Percentiles rank a stretch among this genome's conserved stretches.
Evolutionary conservation across 495 filamentous ascomycete species (phyloP).

Genomic region (Penicillium simplicissimum): DNA sequence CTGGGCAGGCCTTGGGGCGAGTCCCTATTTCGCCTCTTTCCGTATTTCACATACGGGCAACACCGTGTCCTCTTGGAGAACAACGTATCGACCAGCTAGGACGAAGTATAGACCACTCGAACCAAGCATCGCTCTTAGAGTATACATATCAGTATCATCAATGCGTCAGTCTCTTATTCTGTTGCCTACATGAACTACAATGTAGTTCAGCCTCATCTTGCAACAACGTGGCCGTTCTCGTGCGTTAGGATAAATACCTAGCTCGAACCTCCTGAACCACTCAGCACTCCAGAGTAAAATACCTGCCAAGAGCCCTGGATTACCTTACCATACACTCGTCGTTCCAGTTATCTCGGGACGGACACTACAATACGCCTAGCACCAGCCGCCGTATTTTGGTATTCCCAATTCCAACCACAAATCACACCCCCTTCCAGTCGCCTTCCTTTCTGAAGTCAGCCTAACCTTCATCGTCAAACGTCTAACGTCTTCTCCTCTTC

Average conservation of each 20-base stretch:
- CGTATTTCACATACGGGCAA: slow-evolving; percentile 31
- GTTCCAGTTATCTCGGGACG: slow-evolving; percentile 1
- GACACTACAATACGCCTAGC: slow-evolving; percentile 24
- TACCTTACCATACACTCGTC: neutral
- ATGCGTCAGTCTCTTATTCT: neutral
- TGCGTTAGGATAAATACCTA: neutral
- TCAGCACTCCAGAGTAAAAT: neutral
- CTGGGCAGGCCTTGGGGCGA: slow-evolving; percentile 1
- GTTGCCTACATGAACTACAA: neutral
- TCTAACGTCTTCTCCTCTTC: slow-evolving; percentile 18
- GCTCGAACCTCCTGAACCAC: neutral
- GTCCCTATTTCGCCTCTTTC: slow-evolving; percentile 17
- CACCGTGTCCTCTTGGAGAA: slow-evolving; percentile 44
- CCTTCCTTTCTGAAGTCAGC: slow-evolving; percentile 3
- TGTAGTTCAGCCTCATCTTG: neutral
- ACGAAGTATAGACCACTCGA: neutral
- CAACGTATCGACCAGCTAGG: neutral
- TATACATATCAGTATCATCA: neutral
- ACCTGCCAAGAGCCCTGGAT: neutral
- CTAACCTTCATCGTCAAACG: slow-evolving; percentile 8
- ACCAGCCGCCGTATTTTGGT: slow-evolving; percentile 26
- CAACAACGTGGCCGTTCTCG: neutral
- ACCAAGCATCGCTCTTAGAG: neutral
- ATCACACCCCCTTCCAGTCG: slow-evolving; percentile 16
- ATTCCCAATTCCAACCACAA: slow-evolving; percentile 27